Evolutionary conservation across 495 filamentous ascomycete species (phyloP), one percentile per base, ranked within the genome.

Genomic region (Delitschia confertaspora): DNA sequence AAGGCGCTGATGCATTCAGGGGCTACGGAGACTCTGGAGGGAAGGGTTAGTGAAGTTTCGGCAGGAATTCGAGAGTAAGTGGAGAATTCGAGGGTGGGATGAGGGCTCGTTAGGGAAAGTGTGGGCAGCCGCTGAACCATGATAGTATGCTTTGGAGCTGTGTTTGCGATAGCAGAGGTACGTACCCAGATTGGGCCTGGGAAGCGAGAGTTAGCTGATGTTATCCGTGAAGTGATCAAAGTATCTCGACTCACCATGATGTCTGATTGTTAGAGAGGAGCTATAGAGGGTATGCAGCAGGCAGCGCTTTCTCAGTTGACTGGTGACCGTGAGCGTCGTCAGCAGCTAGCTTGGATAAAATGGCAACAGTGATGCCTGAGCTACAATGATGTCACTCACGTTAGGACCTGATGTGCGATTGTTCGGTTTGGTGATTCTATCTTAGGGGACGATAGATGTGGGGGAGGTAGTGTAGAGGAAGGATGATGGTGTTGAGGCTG

Each of bases 1-100:
- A 85, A 96, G 48, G 70, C 68, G 38, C 64, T 63, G 66, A 93
- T 71, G 78, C 88, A 94, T 25, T 95, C 84, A 56, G 78, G 73
- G 45, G 69, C 61, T 50, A 96, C 75, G 42, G 75, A 69, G 55
- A 91, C 87, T 71, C 89, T 95, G 60, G 4, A 23, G 3, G 16
- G n/a, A 26, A 14, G 6, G n/a, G 3, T 13, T 43, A 39, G 21
- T 35, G n/a, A n/a, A n/a, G n/a, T n/a, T n/a, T 14, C 21, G 33
- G 16, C 10, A 17, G 2, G n/a, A 2, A 2, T n/a, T 13, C 16
- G 14, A 33, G 42, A 7, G 38, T 19, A 19, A 13, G 13, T 3
- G 32, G 24, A 29, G 17, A 30, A 13, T 2, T 14, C 18, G 26
- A 11, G 27, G 22, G 27, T 14, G 42, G 21, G 14, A 19, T 6